Conservation (phyloP, 306 rosid genomes). For the Rosa persica region DNA sequence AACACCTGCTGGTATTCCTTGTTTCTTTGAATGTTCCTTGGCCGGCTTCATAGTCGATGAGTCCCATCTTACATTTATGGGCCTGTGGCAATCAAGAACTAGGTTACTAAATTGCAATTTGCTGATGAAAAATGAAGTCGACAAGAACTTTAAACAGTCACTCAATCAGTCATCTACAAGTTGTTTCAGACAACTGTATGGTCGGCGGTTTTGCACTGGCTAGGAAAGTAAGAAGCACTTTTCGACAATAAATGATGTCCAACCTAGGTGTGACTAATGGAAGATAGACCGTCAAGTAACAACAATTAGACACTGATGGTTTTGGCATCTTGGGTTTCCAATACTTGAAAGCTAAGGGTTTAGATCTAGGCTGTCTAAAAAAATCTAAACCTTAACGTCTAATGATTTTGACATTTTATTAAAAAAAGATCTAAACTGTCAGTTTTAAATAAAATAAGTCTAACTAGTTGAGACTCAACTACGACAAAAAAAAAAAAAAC, state of each 20-base stretch:
- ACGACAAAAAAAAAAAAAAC: not conserved
- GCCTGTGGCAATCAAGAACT: conserved; percentile 50
- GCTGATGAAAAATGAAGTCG: not conserved
- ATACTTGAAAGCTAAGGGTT: not conserved
- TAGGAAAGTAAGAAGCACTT: not conserved
- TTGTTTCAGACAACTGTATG: not conserved
- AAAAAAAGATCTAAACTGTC: not conserved
- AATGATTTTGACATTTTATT: not conserved
- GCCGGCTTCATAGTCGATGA: conserved; percentile 46
- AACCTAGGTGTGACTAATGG: not conserved
- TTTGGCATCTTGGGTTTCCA: not conserved
- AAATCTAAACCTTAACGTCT: not conserved
- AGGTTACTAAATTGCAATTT: not conserved
- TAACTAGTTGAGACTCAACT: not conserved
- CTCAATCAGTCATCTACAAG: not conserved
- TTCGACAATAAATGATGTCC: conserved; percentile 7
- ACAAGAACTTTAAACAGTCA: not conserved
- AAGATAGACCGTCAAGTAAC: not conserved
- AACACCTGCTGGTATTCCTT: conserved; percentile 35
- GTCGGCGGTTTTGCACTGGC: not conserved
- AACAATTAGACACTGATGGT: not conserved
- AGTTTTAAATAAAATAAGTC: too few species aligned
- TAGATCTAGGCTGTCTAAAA: not conserved
- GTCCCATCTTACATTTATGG: conserved; percentile 66
- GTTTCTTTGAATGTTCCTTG: conserved; percentile 57